Base-by-base conservation (phyloP, 805 yeast genomes). In the Hanseniaspora guilliermondii region DNA sequence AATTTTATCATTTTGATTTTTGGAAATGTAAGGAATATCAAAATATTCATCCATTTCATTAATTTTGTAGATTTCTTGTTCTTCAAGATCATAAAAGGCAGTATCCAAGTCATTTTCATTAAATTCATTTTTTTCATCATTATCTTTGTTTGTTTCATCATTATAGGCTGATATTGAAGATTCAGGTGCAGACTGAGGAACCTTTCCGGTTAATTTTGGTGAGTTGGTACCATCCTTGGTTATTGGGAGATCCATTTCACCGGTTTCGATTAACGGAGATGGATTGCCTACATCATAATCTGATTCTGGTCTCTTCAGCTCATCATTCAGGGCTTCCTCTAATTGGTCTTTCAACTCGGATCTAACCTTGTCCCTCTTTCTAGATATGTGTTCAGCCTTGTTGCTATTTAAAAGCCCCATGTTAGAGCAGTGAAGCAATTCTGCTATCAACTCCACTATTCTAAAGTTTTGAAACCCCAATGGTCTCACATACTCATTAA, bases 341-440 rank as follows among this genome's bases (percentile, higher is more conserved):
- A 65, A 46, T 36, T 60, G 62, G 61, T 62, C 70, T 42, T 73
- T 68, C 48, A 83, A 71, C 22, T 82, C 72, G 22, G 70, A 72
- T 56, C 96, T 75, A 57, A 82, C 78, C 12, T 69, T 66, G 62
- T 88, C 95, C 48, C 96, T 76, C 55, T 82, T 79, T 38, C 69
- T 67, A 24, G 87, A 80, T 44, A 87, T 75, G 32, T 73, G 73
- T 66, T 86, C 82, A 53, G 89, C 87, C 52, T 75, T 75, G 40
- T 76, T 79, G 46, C 89, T 87, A 65, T 91, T 93, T 60, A 93
- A 75, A 19, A 88, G 73, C 0, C 84, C 87, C 97, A 93, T 93
- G 69, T 93, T 93, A n/a, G 96, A 87, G 65, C 99, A 93, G 68
- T 93, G 98, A 55, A 93, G 74, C 40, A 93, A 73, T 64, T 93